phyloP scores from a whole-genome alignment of 495 filamentous ascomycete species.

The Lepraria neglecta region DNA sequence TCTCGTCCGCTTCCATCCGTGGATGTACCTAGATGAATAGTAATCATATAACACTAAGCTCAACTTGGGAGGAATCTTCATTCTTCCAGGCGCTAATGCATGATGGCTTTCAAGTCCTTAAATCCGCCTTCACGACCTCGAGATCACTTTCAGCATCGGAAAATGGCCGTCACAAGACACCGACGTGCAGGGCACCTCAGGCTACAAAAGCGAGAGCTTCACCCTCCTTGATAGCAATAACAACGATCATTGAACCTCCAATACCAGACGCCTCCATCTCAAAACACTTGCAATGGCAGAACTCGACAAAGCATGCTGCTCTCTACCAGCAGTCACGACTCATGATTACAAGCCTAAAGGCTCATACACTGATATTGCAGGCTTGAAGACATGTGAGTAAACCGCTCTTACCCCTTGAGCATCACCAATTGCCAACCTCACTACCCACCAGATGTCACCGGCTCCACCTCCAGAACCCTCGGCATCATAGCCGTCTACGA shows the following conservation, averaged over 20 bases:
- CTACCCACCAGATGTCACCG: conserved; percentile 38
- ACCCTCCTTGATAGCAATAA: no score
- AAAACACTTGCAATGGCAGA: conserved; percentile 7
- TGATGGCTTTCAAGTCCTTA: background rate
- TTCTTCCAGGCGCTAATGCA: background rate
- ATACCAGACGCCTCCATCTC: no score
- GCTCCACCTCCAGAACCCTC: conserved; percentile 31
- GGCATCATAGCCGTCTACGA: conserved; percentile 49
- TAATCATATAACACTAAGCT: background rate
- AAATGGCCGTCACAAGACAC: background rate
- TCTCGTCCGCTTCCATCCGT: background rate
- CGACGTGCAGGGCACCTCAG: background rate
- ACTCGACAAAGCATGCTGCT: conserved; percentile 17
- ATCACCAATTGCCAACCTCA: background rate
- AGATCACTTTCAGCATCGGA: background rate
- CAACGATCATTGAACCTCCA: background rate
- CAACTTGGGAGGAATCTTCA: background rate
- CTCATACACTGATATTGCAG: conserved; percentile 54
- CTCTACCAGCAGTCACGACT: conserved; percentile 17
- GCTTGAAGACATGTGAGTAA: conserved; percentile 60
- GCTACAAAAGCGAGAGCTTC: background rate
- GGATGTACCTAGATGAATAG: background rate
- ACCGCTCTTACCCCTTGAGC: background rate
- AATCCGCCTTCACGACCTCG: background rate
- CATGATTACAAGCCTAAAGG: conserved; percentile 61